Conservation (phyloP, 2,329 filamentous ascomycete genomes). For the Xylaria sp. region DNA sequence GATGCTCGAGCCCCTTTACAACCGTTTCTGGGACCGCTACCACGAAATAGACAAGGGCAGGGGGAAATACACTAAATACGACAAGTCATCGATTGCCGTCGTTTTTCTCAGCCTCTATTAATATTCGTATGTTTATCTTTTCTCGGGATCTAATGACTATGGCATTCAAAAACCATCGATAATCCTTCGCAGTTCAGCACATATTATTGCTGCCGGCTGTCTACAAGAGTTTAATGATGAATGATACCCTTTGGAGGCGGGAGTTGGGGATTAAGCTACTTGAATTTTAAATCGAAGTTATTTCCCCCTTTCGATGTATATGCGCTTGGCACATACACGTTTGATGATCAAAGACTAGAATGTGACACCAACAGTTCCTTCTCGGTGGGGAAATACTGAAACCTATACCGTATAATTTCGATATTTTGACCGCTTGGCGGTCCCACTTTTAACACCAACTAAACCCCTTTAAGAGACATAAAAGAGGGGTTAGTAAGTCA, state of each 20-base stretch:
- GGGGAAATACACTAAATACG: constrained; percentile 98
- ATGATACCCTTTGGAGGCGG: constrained; percentile 15
- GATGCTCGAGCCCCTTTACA: constrained; percentile 93
- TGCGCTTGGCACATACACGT: neutral
- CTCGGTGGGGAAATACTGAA: neutral
- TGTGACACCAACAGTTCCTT: neutral
- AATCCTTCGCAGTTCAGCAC: neutral
- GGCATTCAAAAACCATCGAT: neutral
- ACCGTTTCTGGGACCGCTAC: constrained; percentile 95
- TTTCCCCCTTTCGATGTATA: neutral
- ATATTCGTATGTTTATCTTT: constrained; percentile 9
- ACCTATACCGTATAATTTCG: neutral
- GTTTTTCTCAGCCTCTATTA: constrained; percentile 62
- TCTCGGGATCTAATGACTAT: neutral
- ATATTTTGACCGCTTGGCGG: no score
- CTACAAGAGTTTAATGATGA: constrained; percentile 1
- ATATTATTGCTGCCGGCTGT: neutral
- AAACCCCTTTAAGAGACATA: no score
- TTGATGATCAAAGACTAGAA: neutral
- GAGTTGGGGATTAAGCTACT: constrained; percentile 9
- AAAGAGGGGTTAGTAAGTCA: no score
- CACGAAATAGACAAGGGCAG: constrained; percentile 98
- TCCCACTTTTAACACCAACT: no score
- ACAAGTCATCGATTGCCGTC: constrained; percentile 79
- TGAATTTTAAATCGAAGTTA: neutral